phyloP scores from a whole-genome alignment of 257 asterid genomes.

The Cynanchum wilfordii region DNA sequence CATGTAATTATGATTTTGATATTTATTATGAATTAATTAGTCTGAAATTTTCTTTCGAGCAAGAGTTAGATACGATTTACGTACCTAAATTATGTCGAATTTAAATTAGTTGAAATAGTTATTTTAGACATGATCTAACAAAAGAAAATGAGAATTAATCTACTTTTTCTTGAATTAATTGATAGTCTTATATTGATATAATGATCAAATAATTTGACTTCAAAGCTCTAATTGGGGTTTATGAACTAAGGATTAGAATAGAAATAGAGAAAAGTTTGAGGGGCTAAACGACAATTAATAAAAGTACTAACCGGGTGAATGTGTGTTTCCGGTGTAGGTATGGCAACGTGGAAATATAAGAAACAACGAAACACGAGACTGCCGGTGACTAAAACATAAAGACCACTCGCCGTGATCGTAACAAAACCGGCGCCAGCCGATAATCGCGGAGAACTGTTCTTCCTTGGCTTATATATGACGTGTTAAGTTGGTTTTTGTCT shows the following conservation, averaged over 20 bases:
- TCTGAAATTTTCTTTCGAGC: too few relatives aligned
- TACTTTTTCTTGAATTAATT: too few relatives aligned
- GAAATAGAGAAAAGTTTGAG: neutral
- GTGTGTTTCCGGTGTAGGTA: constrained; percentile 2
- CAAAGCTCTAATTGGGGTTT: neutral
- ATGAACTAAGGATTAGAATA: neutral
- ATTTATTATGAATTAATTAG: too few relatives aligned
- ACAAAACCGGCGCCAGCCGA: constrained; percentile 50
- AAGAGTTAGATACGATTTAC: too few relatives aligned
- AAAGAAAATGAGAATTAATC: too few relatives aligned
- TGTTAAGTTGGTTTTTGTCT: constrained; percentile 21
- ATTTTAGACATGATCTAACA: too few relatives aligned
- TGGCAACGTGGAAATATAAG: neutral
- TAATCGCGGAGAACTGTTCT: constrained; percentile 43
- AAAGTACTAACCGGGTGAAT: neutral
- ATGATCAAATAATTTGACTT: neutral
- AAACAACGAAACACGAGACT: constrained; percentile 2
- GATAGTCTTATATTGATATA: too few relatives aligned
- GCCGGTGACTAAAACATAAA: constrained; percentile 9
- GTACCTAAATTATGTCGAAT: too few relatives aligned
- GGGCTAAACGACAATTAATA: neutral
- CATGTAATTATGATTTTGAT: too few relatives aligned
- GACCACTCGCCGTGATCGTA: constrained; percentile 37
- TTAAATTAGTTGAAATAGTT: too few relatives aligned
- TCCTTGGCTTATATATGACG: constrained; percentile 40